A percentile compares a stretch with the other conserved stretches of the same genome.
Evolutionary conservation across 805 yeast species (phyloP).

Genomic region (Kodamaea kaohsiungensis): DNA sequence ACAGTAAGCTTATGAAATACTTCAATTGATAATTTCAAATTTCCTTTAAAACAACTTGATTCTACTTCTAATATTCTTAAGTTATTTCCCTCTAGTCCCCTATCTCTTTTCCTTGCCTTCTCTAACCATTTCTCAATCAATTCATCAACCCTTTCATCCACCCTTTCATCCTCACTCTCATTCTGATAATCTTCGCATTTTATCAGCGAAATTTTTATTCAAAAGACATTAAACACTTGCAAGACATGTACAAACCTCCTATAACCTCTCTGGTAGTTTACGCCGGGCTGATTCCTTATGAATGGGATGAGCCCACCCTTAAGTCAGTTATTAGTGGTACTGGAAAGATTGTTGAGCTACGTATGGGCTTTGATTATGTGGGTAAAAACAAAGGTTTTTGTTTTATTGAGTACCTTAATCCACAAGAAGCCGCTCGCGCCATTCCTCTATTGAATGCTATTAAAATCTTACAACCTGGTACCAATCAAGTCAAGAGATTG

Average conservation of each 20-base stretch:
- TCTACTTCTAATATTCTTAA: no score
- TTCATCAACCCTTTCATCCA: not conserved
- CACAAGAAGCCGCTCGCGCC: conserved; percentile 56
- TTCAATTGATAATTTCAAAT: no score
- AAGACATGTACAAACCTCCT: conserved; percentile 7
- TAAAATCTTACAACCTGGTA: conserved; percentile 31
- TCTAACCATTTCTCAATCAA: no score
- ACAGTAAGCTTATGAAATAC: no score
- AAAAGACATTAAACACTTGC: not conserved
- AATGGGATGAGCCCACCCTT: conserved; percentile 67
- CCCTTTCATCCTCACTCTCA: not conserved
- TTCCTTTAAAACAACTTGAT: no score
- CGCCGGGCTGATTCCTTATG: conserved; percentile 65
- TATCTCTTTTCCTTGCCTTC: no score
- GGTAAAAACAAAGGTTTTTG: conserved; percentile 68
- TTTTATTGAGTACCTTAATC: conserved; percentile 57
- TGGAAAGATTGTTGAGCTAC: conserved; percentile 68
- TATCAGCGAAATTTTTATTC: not conserved
- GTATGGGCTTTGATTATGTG: conserved; percentile 58
- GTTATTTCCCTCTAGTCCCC: no score
- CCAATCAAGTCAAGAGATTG: conserved; percentile 40
- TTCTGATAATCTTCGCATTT: not conserved
- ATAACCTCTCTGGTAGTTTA: conserved; percentile 48
- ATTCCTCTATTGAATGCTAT: conserved; percentile 45
- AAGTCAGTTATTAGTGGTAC: conserved; percentile 68